Conservation (phyloP, 768 basidiomycete species). For the Strobilomyces dryophilus region DNA sequence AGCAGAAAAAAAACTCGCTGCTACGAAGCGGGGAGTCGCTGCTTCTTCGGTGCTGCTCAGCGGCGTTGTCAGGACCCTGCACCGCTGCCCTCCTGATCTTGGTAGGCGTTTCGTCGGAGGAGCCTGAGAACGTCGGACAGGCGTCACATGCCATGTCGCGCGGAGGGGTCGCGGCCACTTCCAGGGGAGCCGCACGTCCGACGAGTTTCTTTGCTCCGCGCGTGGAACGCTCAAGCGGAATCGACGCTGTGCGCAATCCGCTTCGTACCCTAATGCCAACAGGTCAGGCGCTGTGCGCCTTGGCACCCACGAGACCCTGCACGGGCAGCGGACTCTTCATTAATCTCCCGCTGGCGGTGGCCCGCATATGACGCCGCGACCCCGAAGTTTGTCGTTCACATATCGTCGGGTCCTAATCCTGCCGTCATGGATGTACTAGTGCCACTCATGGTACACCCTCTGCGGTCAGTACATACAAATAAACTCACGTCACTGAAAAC, state of each 20-base stretch:
- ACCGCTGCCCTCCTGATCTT: conserved; percentile 11
- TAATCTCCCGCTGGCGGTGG: neutral
- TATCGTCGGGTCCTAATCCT: neutral
- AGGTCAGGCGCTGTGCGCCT: neutral
- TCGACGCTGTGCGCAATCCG: too few species aligned
- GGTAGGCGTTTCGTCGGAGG: conserved; percentile 5
- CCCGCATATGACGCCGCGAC: neutral
- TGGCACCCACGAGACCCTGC: neutral
- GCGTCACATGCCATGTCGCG: conserved; percentile 13
- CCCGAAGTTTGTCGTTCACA: neutral
- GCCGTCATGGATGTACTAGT: conserved; percentile 3
- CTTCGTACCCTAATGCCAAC: too few species aligned
- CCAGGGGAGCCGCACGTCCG: neutral
- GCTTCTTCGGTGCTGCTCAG: conserved; percentile 25
- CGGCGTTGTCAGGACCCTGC: conserved; percentile 28
- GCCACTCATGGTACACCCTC: neutral
- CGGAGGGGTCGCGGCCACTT: conserved; percentile 23
- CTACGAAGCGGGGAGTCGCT: conserved; percentile 27
- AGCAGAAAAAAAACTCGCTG: conserved; percentile 24
- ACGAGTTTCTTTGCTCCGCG: neutral
- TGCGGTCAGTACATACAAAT: neutral
- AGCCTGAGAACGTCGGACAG: conserved; percentile 7
- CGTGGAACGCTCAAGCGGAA: too few species aligned
- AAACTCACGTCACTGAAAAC: neutral
- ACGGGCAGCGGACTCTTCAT: neutral